Conservation (phyloP, 1,139 yeast species). For the Geotrichum cucujoidarum region DNA sequence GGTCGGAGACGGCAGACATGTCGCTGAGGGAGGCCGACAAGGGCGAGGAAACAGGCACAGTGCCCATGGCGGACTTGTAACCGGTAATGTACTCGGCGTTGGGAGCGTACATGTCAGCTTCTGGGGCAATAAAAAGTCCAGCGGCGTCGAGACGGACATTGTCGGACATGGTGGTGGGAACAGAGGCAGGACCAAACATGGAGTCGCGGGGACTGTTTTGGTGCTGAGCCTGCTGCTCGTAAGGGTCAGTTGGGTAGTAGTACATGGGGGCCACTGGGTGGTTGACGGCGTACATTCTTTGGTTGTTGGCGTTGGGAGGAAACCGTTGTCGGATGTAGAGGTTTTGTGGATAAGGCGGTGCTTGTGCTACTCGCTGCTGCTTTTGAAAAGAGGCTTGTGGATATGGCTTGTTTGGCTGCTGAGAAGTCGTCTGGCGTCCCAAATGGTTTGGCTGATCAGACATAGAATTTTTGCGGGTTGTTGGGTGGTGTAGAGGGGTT, state of each 20-base stretch:
- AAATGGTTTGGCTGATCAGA: slow-evolving; percentile 7
- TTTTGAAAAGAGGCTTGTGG: slow-evolving; percentile 6
- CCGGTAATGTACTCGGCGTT: slow-evolving; percentile 4
- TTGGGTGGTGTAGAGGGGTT: background rate
- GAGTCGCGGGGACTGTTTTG: slow-evolving; percentile 2
- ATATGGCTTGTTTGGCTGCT: background rate
- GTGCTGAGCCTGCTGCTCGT: background rate
- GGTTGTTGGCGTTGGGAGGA: background rate
- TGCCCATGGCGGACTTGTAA: background rate
- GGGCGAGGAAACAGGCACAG: slow-evolving; percentile 4
- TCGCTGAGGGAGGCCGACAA: slow-evolving; percentile 2
- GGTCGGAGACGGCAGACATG: background rate
- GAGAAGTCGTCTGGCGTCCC: slow-evolving; percentile 7
- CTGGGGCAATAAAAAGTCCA: background rate
- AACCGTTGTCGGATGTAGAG: background rate
- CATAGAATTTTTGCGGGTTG: background rate
- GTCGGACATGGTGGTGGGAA: background rate
- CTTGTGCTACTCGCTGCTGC: slow-evolving; percentile 1
- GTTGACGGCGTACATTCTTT: slow-evolving; percentile 4
- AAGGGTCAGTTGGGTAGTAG: slow-evolving; percentile 2
- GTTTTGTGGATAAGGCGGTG: background rate
- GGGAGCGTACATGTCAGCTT: slow-evolving; percentile 3
- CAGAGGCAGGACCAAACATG: background rate
- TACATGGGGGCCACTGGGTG: background rate
- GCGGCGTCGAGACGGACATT: background rate